Conservation (phyloP, 345 rosid genomes). For the Firmiana major region DNA sequence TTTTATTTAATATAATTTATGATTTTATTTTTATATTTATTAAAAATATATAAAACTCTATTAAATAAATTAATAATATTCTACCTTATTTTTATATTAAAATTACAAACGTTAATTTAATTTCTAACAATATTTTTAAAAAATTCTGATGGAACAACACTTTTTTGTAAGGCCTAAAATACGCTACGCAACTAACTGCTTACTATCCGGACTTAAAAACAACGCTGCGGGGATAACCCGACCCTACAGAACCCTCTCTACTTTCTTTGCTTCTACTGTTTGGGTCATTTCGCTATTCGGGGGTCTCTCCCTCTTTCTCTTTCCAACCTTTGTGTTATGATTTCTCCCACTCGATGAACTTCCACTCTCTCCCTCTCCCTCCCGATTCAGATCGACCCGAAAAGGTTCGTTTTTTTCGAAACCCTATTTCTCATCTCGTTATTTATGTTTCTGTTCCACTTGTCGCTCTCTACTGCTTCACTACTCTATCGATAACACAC, state of each 20-base stretch:
- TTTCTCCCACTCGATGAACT: background rate
- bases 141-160: too few relatives aligned
- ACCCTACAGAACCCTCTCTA: background rate
- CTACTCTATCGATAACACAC: background rate
- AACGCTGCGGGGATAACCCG: constrained; percentile 22
- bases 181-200: background rate
- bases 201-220: constrained; percentile 16
- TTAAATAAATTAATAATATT: too few relatives aligned
- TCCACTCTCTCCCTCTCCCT: background rate
- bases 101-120: too few relatives aligned
- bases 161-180: background rate
- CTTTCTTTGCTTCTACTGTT: background rate
- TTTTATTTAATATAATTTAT: too few relatives aligned
- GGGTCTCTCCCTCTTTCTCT: background rate
- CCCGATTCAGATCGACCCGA: constrained; percentile 7
- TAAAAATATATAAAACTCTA: too few relatives aligned
- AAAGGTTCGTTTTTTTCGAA: background rate
- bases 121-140: too few relatives aligned
- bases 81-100: too few relatives aligned
- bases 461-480: background rate
- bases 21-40: too few relatives aligned
- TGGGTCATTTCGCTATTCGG: background rate
- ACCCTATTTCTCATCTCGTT: background rate
- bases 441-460: background rate
- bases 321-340: background rate